Evolutionary conservation across 306 rosid species (phyloP).

Genomic region (Pterocarpus santalinus): DNA sequence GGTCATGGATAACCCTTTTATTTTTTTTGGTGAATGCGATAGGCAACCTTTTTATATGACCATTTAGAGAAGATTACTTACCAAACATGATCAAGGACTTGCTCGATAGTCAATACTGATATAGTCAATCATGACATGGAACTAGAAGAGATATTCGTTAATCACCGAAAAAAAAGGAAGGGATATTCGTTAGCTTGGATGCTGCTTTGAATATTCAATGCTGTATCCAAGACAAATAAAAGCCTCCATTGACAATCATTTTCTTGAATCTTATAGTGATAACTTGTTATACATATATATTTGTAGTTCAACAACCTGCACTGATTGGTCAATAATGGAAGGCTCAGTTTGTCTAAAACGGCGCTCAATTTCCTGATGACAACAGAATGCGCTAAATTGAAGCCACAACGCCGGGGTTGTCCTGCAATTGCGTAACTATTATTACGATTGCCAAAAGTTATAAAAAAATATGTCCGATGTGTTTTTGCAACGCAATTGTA

Average conservation of each 20-base stretch:
- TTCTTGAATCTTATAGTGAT: conserved; percentile 5
- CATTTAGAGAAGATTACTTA: background rate
- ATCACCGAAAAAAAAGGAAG: no score
- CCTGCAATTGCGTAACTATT: background rate
- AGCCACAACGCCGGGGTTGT: background rate
- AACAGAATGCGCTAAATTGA: background rate
- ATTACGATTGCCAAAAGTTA: no score
- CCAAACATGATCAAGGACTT: background rate
- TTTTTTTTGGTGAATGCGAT: no score
- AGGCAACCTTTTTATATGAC: background rate
- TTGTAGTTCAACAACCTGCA: background rate
- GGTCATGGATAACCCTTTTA: no score
- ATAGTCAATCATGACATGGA: background rate
- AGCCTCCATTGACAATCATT: conserved; percentile 39
- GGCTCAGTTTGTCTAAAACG: conserved; percentile 1
- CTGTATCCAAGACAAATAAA: conserved; percentile 28
- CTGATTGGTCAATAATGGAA: conserved; percentile 5
- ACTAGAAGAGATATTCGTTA: no score
- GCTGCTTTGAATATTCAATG: no score
- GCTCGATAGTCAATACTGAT: conserved; percentile 37
- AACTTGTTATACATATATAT: background rate
- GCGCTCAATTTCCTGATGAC: background rate
- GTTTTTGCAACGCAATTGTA: no score
- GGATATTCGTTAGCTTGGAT: no score
- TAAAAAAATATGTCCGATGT: no score